Percentiles rank a stretch among this genome's conserved stretches.
Conservation (phyloP, 352 stramenopile genomes). For the Phytophthora parvispora region DNA sequence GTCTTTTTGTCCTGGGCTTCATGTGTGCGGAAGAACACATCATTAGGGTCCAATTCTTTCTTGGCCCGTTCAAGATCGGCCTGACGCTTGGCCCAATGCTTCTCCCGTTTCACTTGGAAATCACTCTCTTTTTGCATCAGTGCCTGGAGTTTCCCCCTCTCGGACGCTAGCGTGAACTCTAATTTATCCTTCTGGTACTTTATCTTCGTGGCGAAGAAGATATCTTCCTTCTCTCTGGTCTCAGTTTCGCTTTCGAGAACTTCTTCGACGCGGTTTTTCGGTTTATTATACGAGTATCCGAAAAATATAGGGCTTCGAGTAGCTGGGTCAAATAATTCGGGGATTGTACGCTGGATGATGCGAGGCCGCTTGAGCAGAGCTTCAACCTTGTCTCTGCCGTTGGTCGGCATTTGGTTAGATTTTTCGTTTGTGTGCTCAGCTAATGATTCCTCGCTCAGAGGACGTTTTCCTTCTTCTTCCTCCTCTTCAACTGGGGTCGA, state of each 20-base stretch:
- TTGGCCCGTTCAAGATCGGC: slow-evolving; percentile 74
- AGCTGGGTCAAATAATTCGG: slow-evolving; percentile 53
- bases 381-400: slow-evolving; percentile 36
- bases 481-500: neutral
- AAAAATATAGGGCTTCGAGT: slow-evolving; percentile 78
- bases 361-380: slow-evolving; percentile 52
- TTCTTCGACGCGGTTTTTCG: slow-evolving; percentile 48
- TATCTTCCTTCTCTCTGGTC: slow-evolving; percentile 44
- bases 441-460: slow-evolving; percentile 33
- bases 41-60: slow-evolving; percentile 79
- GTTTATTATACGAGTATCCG: slow-evolving; percentile 64
- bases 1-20: slow-evolving; percentile 72
- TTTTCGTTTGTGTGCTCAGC: slow-evolving; percentile 37
- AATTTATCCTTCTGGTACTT: slow-evolving; percentile 44
- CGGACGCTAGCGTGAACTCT: slow-evolving; percentile 39
- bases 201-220: slow-evolving; percentile 68
- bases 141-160: slow-evolving; percentile 69
- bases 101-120: slow-evolving; percentile 57
- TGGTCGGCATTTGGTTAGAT: slow-evolving; percentile 2
- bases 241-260: slow-evolving; percentile 40
- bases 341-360: slow-evolving; percentile 58
- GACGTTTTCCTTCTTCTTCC: slow-evolving; percentile 17
- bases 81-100: slow-evolving; percentile 70
- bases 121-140: slow-evolving; percentile 63
- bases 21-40: slow-evolving; percentile 81